Conservation (phyloP, 176 grass and related monocot species). For the Avena sativa region DNA sequence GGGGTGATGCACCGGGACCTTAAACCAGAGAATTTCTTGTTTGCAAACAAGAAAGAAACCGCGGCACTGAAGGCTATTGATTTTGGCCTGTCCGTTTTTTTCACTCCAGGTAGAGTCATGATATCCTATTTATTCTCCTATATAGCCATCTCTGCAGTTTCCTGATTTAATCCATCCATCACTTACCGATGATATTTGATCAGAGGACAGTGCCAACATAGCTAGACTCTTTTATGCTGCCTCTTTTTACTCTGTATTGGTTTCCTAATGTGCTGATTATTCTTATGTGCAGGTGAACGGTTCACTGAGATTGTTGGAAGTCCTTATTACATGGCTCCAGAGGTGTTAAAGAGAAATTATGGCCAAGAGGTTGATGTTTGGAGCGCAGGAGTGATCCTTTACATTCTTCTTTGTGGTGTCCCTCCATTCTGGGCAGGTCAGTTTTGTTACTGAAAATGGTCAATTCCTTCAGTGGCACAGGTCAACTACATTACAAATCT, state of each 20-base stretch:
- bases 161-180: slow-evolving; percentile 26
- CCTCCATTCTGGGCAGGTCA: slow-evolving; percentile 99
- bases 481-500: slow-evolving; percentile 8
- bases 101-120: slow-evolving; percentile 68
- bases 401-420: slow-evolving; percentile 92
- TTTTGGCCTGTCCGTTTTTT: slow-evolving; percentile 90
- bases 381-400: slow-evolving; percentile 98
- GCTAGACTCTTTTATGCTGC: slow-evolving; percentile 3
- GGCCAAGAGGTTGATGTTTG: slow-evolving; percentile 97
- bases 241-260: background rate
- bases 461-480: background rate
- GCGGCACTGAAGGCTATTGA: slow-evolving; percentile 81
- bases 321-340: slow-evolving; percentile 99
- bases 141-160: background rate
- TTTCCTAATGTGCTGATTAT: slow-evolving; percentile 16
- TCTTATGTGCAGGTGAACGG: slow-evolving; percentile 67
- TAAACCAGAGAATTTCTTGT: slow-evolving; percentile 96
- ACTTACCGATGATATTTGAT: slow-evolving; percentile 14
- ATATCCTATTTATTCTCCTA: background rate
- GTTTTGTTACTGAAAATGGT: slow-evolving; percentile 40
- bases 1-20: slow-evolving; percentile 93
- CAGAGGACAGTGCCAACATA: background rate
- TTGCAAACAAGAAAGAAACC: slow-evolving; percentile 88
- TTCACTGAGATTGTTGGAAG: slow-evolving; percentile 99
- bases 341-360: slow-evolving; percentile 95